Conservation (phyloP, 2,329 filamentous ascomycete genomes). For the Dryadomyces quercus-mongolicae region DNA sequence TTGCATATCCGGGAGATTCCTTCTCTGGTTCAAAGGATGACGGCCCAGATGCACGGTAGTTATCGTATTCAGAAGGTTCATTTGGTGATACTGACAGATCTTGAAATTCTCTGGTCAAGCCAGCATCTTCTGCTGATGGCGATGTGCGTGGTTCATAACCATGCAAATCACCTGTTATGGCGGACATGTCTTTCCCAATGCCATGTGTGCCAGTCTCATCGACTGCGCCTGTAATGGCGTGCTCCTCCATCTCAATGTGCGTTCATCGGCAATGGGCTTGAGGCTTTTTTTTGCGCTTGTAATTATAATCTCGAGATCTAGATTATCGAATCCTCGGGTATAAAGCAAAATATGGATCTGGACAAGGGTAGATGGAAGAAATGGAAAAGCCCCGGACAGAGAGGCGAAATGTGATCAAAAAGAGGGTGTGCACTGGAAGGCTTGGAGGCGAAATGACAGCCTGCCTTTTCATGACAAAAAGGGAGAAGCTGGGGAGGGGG, state of each 20-base stretch:
- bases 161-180: neutral
- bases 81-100: neutral
- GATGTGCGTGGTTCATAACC: neutral
- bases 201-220: neutral
- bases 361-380: neutral
- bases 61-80: neutral
- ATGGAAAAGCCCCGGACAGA: neutral
- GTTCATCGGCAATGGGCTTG: too few relatives aligned
- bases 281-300: too few relatives aligned
- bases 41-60: neutral
- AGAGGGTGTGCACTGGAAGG: too few relatives aligned
- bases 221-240: neutral
- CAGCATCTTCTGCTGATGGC: neutral
- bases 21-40: too few relatives aligned
- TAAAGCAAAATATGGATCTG: too few relatives aligned
- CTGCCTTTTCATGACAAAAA: neutral
- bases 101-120: neutral
- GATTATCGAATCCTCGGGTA: too few relatives aligned
- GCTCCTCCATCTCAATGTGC: neutral
- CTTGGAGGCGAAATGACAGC: neutral
- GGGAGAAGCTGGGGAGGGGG: neutral
- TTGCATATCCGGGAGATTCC: too few relatives aligned
- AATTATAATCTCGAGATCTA: too few relatives aligned
- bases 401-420: neutral
- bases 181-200: neutral